Base-by-base conservation (phyloP, 495 filamentous ascomycete genomes). In the Aspergillus kassunensis region DNA sequence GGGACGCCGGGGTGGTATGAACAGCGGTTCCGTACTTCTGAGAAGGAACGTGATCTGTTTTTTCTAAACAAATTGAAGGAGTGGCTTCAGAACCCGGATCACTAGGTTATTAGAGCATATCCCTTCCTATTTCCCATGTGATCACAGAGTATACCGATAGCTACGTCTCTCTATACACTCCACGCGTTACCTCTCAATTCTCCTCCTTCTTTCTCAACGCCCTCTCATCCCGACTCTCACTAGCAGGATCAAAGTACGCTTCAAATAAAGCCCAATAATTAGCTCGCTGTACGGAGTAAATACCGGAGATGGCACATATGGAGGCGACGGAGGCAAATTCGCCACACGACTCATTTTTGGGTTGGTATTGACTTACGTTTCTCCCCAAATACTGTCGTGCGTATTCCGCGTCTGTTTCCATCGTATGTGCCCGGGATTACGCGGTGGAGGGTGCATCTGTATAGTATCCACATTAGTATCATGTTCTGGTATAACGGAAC, bases 371-470 rank as follows among this genome's bases (percentile, higher is more conserved):
- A 65, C 73, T 65, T 60, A 80, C 75, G 78, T 50, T 76, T 80
- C 63, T 79, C 76, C 0, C 78, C 78, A 56, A 77, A 79, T 0
- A 81, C 76, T 4, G 78, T 80, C 7, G 77, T 81, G 24, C 77
- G 60, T 18, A 79, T 73, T 7, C 75, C 78, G 44, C 72, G 64
- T 36, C 78, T 57, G 7, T 62, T 61, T 18, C 66, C 71, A 35
- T 73, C 65, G 37, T 81, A 81, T 16, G 61, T 72, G 6, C 76
- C 78, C 0, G 78, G 78, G 46, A 79, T 78, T 20, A 79, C 76
- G 2, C 78, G 70, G 57, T 80, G 78, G 25, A 74, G 42, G 5
- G 68, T 71, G 34, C 69, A 73, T 40, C 72, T 65, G 5, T 21
- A 27, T 27, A 0, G 18, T 11, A 41, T 4, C 21, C 40, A n/a